Base-by-base conservation (phyloP, 495 filamentous ascomycete genomes). In the Daldinia loculata region DNA sequence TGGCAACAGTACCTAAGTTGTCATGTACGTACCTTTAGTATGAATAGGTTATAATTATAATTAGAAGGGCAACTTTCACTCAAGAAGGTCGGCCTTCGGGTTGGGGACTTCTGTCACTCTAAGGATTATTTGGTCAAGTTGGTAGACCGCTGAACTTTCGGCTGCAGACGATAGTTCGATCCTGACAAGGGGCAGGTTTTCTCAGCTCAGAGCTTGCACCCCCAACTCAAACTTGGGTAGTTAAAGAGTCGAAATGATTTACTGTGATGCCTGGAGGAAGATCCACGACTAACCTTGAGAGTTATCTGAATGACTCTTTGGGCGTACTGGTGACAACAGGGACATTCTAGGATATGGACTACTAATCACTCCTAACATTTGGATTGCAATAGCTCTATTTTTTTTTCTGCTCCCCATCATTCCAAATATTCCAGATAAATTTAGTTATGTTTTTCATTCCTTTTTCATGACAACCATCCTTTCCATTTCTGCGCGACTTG, bases 211-310 rank as follows among this genome's bases (percentile, higher is more conserved):
- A 36, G 30, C 55, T 45, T 45, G 8, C 17, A 45, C 30, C 55
- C 55, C 55, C 55, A 38, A 57, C 55, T 38, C 7, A 57, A 57
- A 57, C 30, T 57, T 38, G 55, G 55, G 55, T 24, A 14, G 55
- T 36, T 6, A 36, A 36, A 12, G 56, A 60, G 36, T 60, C 4
- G 56, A 26, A 60, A 60, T 43, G 22, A 60, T 30, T 19, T 38
- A 57, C 14, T 14, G 48, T 51, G 5, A 8, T 6, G 5, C n/a
- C 17, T 19, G 41, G 6, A 29, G 30, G 30, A 32, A 9, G 30
- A 32, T 32, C 30, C 30, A 32, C 7, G 7, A 32, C 30, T 4
- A 29, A 29, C 27, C 27, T 29, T 29, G 27, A 4, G 5, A 29
- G 27, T 26, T 3, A 26, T 26, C 24, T n/a, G n/a, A 26, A 26